phyloP scores from a whole-genome alignment of 352 stramenopile species.

The Phytophthora fragariaefolia region DNA sequence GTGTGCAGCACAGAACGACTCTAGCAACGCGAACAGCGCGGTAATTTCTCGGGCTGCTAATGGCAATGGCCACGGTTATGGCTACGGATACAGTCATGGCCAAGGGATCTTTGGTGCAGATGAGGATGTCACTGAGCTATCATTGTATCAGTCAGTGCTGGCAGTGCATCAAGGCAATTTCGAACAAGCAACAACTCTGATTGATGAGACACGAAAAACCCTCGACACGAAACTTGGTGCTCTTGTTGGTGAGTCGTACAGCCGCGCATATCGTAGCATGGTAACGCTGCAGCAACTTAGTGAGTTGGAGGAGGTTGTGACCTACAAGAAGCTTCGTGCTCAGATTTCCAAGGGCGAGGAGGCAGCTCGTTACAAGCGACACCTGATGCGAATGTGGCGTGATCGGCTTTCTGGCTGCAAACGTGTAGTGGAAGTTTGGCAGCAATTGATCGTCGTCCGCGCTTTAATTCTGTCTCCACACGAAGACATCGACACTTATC shows the following conservation, averaged over 20 bases:
- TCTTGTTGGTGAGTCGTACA: slow-evolving; percentile 97
- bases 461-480: slow-evolving; percentile 83
- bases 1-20: slow-evolving; percentile 41
- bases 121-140: slow-evolving; percentile 54
- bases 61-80: slow-evolving; percentile 32
- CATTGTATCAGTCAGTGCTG: slow-evolving; percentile 91
- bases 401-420: slow-evolving; percentile 88
- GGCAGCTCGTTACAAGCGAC: slow-evolving; percentile 76
- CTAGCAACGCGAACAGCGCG: slow-evolving; percentile 23
- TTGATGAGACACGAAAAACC: slow-evolving; percentile 93
- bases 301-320: slow-evolving; percentile 98
- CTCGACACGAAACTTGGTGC: slow-evolving; percentile 96
- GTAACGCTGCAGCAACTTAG: slow-evolving; percentile 97
- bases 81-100: slow-evolving; percentile 37
- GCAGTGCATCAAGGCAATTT: slow-evolving; percentile 95
- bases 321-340: slow-evolving; percentile 88
- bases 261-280: slow-evolving; percentile 96
- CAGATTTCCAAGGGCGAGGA: slow-evolving; percentile 79
- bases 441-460: slow-evolving; percentile 95
- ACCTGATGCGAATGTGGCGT: slow-evolving; percentile 90
- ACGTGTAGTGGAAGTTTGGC: slow-evolving; percentile 92
- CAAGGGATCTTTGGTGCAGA: slow-evolving; percentile 41
- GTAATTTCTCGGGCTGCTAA: slow-evolving; percentile 34
- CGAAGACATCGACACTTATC: slow-evolving; percentile 93
- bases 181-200: slow-evolving; percentile 88